Base-by-base conservation (phyloP, 208 protist species). In the Endotrypanum monterogeii region DNA sequence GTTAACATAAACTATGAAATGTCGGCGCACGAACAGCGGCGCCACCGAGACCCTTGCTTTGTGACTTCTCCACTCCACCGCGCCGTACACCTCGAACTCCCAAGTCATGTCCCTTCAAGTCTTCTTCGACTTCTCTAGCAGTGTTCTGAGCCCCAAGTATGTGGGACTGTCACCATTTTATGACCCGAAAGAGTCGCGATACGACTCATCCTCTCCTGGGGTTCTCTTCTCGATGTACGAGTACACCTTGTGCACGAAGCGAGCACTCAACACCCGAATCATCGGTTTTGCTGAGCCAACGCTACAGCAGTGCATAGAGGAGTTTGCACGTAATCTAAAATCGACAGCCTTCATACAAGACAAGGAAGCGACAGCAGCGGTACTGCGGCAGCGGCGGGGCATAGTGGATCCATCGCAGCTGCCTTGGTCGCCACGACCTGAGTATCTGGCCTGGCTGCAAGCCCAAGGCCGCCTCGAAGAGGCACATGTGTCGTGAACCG, bases 261-360 rank as follows among this genome's bases (percentile, higher is more conserved):
- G 86, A 1, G 89, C 89, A 1, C 76, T 97, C 30, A 97, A 97
- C 74, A 93, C 84, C 0, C 89, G 86, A 51, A 94, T 97, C 62
- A 93, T 97, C 50, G 89, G 93, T 12, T 97, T 97, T 69, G 85
- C 87, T 14, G 90, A 97, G 54, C 90, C 93, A 25, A 89, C 93
- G 30, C 76, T 97, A 54, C 73, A 89, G 66, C 80, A 91, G 62
- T 97, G 93, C 81, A 76, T 89, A n/a, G 83, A 97, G 39, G 84
- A 88, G 50, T 71, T 95, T 25, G 78, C 83, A 23, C 65, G 89
- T 8, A 71, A 83, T 44, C n/a, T 89, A 35, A 85, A 75, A 55
- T 89, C 92, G 9, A 91, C 78, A n/a, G 6, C 54, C 1, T 12
- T 82, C 30, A 73, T 90, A 7, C 85, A 83, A 0, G 68, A 80